Base-by-base conservation (phyloP, 805 yeast species). In the Babjeviella inositovora region DNA sequence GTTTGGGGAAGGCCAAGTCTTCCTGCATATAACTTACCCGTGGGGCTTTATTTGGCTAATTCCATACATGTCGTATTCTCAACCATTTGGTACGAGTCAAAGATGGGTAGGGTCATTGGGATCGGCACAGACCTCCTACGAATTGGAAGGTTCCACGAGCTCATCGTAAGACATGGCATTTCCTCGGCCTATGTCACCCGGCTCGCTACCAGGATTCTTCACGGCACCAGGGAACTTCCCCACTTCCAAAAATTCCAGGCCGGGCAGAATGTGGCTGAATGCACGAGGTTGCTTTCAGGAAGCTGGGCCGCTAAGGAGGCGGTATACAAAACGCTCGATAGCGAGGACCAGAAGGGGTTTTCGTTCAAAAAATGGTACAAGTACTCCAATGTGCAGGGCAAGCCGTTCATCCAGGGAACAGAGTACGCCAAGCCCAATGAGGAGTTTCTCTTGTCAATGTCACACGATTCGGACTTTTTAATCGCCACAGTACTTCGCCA, bases 281-380 rank as follows among this genome's bases (percentile, higher is more conserved):
- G 52, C 19, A 41, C 50, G 6, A 38, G 39, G 17, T 37, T 52
- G 4, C 40, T 76, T 11, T 63, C 80, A 2, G 66, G 69, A 3
- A 33, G 62, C 11, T 79, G 92, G 92, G 72, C 82, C 7, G 49
- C 64, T 6, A 79, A 79, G 32, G 92, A 79, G 35, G 85, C 90
- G 1, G 37, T 75, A 6, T 79, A 52, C 41, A 79, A 79, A 41
- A 54, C 72, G 0, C 41, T 79, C 27, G 63, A 57, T 22, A 24
- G 34, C 1, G 30, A 29, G 3, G 64, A 61, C 18, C 90, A 79
- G 39, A 23, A 23, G n/a, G 6, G 6, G 2, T 76, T 75, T 37
- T 40, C 37, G 14, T 74, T 79, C 50, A 57, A 49, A 6, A 41
- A 65, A 4, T 79, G 90, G 84, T 67, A 52, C 36, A 59, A 70